These are phyloP conservation scores for Hippophae gyantsensis DNA, from an alignment of 306 rosid genomes.

Conservation along the genomic window DNA sequence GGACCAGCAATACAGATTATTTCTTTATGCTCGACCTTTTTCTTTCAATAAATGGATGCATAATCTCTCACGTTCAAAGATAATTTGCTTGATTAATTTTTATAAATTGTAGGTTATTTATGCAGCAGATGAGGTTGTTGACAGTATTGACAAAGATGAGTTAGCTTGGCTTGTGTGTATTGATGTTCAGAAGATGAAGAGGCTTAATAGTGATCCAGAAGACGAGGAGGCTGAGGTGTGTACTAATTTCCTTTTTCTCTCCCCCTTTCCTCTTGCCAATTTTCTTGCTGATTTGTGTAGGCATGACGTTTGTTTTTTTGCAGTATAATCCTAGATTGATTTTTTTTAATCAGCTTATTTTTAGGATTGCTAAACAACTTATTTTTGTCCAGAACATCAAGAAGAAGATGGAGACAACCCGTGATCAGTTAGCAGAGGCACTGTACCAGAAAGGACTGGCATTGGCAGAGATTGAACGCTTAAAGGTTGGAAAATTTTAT, in stretches of 20 bases:
- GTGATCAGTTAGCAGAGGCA: conserved; percentile 84
- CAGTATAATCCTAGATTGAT: not conserved
- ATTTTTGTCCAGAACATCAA: conserved; percentile 37
- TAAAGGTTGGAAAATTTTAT: conserved; percentile 45
- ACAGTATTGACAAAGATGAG: conserved; percentile 75
- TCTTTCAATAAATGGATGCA: no score
- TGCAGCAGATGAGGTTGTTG: conserved; percentile 74
- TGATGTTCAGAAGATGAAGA: no score
- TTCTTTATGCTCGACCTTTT: no score
- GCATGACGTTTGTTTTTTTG: not conserved
- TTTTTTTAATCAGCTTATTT: not conserved
- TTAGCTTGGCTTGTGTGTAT: conserved; percentile 19
- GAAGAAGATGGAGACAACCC: conserved; percentile 78
- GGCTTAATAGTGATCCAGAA: conserved; percentile 61
- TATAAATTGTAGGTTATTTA: conserved; percentile 50
- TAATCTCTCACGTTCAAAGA: no score
- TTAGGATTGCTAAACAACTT: not conserved
- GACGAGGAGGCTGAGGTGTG: conserved; percentile 86
- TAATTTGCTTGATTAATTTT: no score
- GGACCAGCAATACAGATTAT: no score
- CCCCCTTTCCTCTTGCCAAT: conserved; percentile 4
- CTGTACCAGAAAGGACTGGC: conserved; percentile 88
- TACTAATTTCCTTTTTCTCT: not conserved
- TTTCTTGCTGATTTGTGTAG: not conserved
- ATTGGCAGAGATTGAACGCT: conserved; percentile 56